These are phyloP conservation scores for Sporothrix luriei DNA, from an alignment of 2,329 filamentous ascomycete species.

Conservation along the genomic window DNA sequence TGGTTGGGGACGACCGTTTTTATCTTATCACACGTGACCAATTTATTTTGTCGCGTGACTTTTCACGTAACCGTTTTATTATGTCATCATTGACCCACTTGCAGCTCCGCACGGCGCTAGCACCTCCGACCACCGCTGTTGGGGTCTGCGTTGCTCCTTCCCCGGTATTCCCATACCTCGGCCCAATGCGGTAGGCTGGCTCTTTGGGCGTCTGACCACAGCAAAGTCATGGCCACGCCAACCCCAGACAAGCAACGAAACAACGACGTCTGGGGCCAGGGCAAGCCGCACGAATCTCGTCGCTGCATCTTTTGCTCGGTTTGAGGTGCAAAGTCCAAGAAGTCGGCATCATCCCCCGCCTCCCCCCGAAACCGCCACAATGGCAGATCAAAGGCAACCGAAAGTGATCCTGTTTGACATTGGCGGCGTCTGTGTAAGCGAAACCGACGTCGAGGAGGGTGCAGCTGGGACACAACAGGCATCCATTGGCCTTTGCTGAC, in stretches of 20 bases:
- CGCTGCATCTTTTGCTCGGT: no score
- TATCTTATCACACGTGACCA: slow-evolving; percentile 14
- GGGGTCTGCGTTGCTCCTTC: slow-evolving; percentile 4
- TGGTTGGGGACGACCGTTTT: slow-evolving; percentile 24
- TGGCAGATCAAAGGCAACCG: slow-evolving; percentile 56
- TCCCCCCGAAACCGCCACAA: slow-evolving; percentile 37
- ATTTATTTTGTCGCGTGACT: not conserved
- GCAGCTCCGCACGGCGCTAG: not conserved
- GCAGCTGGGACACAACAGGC: slow-evolving; percentile 6
- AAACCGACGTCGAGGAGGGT: not conserved
- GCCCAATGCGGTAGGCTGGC: slow-evolving; percentile 28
- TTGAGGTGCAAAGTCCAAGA: not conserved
- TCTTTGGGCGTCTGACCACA: not conserved
- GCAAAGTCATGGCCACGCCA: slow-evolving; percentile 39
- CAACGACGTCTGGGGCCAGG: slow-evolving; percentile 22
- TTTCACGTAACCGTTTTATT: not conserved
- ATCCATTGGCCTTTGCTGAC: slow-evolving; percentile 21
- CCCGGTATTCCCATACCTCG: slow-evolving; percentile 29
- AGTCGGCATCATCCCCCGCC: not conserved
- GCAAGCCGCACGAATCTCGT: not conserved
- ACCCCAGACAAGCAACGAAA: slow-evolving; percentile 21
- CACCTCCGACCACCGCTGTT: slow-evolving; percentile 1
- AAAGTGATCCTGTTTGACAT: slow-evolving; percentile 91
- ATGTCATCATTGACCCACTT: not conserved
- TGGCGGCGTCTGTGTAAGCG: slow-evolving; percentile 90